Base-by-base conservation (phyloP, 805 yeast species). In the Metschnikowia koreensis region DNA sequence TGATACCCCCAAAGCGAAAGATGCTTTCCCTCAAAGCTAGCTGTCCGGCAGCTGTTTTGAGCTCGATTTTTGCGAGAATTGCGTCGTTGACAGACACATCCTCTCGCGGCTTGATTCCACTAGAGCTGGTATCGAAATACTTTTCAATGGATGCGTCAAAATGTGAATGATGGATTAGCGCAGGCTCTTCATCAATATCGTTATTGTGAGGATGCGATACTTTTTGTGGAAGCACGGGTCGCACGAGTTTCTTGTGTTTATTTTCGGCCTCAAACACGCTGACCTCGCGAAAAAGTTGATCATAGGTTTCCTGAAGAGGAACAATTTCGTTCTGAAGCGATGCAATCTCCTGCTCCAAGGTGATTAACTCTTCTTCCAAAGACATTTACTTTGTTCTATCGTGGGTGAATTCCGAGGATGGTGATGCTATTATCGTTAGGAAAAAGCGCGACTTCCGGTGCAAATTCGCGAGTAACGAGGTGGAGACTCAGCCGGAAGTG, bases 1-100 rank as follows among this genome's bases (percentile, higher is more conserved):
- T 80, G 31, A 77, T 59, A 1, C 84, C 83, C 7, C 73, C 77
- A 51, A 80, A 59, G 47, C 86, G 59, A 50, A 69, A 71, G 16
- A 79, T 64, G 55, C 79, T 80, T 53, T 81, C 86, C 42, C 70
- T 59, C 41, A 73, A 40, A n/a, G 59, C 59, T 47, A 42, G 27
- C 11, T 26, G 40, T 28, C 56, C 54, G 2, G 53, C 58, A n/a
- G 38, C 43, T 16, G 60, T 39, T 38, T 54, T 48, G 15, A 36
- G 50, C 36, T 44, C 50, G n/a, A 58, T 51, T 13, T 41, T 42
- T 36, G 51, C 54, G 2, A 56, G 49, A n/a, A 56, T 47, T 7
- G 37, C 31, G n/a, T 47, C 50, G 27, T 50, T 36, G 6, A 11
- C 12, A 3, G 40, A 38, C 7, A 40, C 38, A 1, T 38, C 22